Base-by-base conservation (phyloP, 1,139 yeast species). In the Nematodospora anomalae region DNA sequence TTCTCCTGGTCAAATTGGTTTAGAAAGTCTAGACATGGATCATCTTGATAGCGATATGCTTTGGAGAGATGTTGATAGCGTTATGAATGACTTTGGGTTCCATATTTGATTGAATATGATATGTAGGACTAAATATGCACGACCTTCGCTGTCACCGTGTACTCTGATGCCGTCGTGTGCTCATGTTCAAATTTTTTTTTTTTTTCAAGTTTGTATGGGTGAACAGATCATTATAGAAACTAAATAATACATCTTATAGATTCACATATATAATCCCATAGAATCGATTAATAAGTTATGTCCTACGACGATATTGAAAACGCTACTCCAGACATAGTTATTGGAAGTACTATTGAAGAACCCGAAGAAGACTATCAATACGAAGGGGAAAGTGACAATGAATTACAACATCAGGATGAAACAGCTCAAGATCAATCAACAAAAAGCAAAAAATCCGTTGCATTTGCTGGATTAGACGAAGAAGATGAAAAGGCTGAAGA, bases 41-140 rank as follows among this genome's bases (percentile, higher is more conserved):
- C 49, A 53, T 12, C 54, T 67, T 37, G 74, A 67, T 35, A 79
- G 82, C 25, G 96, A 84, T 41, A 61, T 82, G 50, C 74, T 88
- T 10, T 88, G 95, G 90, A 84, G 83, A 53, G 96, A 90, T 53
- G 95, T 90, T 16, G 96, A 88, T 47, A 72, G 86, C 36, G 86
- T 90, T 42, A 88, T 90, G 96, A 86, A 86, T 50, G 96, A 89
- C 54, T 89, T 89, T 63, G 97, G 97, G 8, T 89, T 90, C 65
- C 87, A 84, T 68, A 70, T 41, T 20, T 32, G 29, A 26, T 41
- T 6, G n/a, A 12, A 25, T 9, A n/a, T 28, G 4, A 12, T 29
- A 16, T 35, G 49, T 50, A 4, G 22, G 13, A 18, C 21, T 6
- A 18, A 18, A 6, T 6, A 18, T 18, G 21, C 21, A 18, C 21